Evolutionary conservation across 495 filamentous ascomycete genomes (phyloP).

Genomic region (Gamarada debralockiae): DNA sequence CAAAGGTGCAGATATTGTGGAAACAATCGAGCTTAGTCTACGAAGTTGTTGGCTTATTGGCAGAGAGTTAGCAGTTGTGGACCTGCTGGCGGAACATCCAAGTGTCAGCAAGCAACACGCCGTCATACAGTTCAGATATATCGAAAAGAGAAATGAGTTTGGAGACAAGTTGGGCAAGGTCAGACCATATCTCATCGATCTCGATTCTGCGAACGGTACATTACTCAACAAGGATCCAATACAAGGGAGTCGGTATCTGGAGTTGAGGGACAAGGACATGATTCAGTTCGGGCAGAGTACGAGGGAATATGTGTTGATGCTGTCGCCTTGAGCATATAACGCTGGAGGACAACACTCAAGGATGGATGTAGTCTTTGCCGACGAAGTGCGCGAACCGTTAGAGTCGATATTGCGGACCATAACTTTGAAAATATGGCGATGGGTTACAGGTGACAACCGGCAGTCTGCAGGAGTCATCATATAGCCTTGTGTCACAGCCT

Average conservation of each 20-base stretch:
- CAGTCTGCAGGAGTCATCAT: too few relatives aligned
- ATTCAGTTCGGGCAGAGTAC: slow-evolving; percentile 82
- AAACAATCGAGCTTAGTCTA: slow-evolving; percentile 69
- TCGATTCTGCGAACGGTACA: slow-evolving; percentile 93
- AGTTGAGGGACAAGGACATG: slow-evolving; percentile 84
- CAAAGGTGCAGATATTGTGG: slow-evolving; percentile 74
- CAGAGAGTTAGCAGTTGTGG: slow-evolving; percentile 72
- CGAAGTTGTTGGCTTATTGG: slow-evolving; percentile 91
- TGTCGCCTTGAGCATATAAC: slow-evolving; percentile 43
- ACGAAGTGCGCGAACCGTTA: too few relatives aligned
- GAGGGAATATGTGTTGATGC: slow-evolving; percentile 82
- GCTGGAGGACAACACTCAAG: not conserved
- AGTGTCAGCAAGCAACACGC: slow-evolving; percentile 94
- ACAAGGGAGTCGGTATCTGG: slow-evolving; percentile 74
- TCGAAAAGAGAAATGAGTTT: slow-evolving; percentile 78
- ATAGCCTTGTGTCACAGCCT: too few relatives aligned
- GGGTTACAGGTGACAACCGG: too few relatives aligned
- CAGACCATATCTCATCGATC: slow-evolving; percentile 86
- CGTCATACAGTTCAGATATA: slow-evolving; percentile 86
- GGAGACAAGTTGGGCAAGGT: slow-evolving; percentile 79
- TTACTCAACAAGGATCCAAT: slow-evolving; percentile 71
- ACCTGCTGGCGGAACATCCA: slow-evolving; percentile 82
- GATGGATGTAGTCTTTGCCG: too few relatives aligned
- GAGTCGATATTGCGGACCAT: too few relatives aligned
- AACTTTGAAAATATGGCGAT: too few relatives aligned